A percentile compares a stretch with the other conserved stretches of the same genome.
These are phyloP conservation scores for Vigna angularis DNA, from an alignment of 306 rosid genomes.

Conservation along the genomic window DNA sequence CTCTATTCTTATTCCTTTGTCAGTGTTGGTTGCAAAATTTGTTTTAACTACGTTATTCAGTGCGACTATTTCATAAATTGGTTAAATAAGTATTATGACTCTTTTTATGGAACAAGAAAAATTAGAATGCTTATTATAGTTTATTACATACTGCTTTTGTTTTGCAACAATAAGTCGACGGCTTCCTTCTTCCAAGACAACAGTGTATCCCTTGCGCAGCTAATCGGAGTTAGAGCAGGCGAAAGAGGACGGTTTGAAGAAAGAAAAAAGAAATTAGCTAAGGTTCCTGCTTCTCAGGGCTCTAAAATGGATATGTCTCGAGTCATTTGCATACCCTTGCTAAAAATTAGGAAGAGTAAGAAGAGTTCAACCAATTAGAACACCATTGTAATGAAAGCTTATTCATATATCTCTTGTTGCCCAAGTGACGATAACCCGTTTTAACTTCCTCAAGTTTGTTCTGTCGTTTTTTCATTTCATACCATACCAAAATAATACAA, in stretches of 20 bases:
- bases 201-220: constrained; percentile 75
- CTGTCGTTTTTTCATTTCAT: constrained; percentile 9
- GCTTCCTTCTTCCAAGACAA: constrained; percentile 85
- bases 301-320: constrained; percentile 44
- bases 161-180: constrained; percentile 63
- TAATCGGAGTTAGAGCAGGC: constrained; percentile 62
- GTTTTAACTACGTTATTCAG: constrained; percentile 8
- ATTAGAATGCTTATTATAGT: no score
- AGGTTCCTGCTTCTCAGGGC: constrained; percentile 44
- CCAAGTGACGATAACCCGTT: constrained; percentile 4
- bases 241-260: constrained; percentile 60
- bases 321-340: constrained; percentile 62
- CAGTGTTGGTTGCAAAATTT: neutral
- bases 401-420: constrained; percentile 30
- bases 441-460: constrained; percentile 9
- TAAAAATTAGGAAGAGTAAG: constrained; percentile 54
- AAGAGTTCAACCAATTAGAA: constrained; percentile 52
- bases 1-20: constrained; percentile 23
- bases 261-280: constrained; percentile 35
- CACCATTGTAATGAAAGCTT: neutral
- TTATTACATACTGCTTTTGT: neutral
- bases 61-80: neutral
- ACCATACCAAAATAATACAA: neutral
- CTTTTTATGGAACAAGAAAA: no score
- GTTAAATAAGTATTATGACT: no score